Percentiles rank a stretch among this genome's conserved stretches.
Evolutionary conservation across 2,329 filamentous ascomycete genomes (phyloP).

Genomic region (Ophiostoma tasmaniense): DNA sequence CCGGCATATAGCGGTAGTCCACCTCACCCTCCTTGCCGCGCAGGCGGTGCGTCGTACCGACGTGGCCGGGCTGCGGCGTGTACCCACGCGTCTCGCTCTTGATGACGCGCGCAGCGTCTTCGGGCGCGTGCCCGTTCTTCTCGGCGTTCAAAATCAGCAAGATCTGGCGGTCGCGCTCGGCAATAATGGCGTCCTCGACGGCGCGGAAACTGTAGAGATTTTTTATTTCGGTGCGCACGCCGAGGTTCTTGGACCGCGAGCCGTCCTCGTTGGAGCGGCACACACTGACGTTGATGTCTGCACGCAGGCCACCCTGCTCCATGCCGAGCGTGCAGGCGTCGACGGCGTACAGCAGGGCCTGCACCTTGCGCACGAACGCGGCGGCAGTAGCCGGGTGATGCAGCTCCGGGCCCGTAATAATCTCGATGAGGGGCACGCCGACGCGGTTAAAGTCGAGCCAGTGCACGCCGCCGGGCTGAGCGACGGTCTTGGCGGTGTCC

Average conservation of each 20-base stretch:
- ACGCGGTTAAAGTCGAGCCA: constrained; percentile 92
- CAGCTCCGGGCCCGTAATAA: constrained; percentile 85
- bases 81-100: constrained; percentile 83
- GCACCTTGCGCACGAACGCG: constrained; percentile 80
- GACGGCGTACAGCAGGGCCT: constrained; percentile 67
- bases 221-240: constrained; percentile 92
- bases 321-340: constrained; percentile 85
- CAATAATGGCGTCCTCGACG: constrained; percentile 87
- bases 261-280: neutral
- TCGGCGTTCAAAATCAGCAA: constrained; percentile 72
- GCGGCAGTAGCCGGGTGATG: constrained; percentile 82
- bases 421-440: constrained; percentile 83
- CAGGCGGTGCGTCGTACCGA: constrained; percentile 69
- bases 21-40: constrained; percentile 94
- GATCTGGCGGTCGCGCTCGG: constrained; percentile 86
- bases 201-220: constrained; percentile 92
- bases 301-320: constrained; percentile 83
- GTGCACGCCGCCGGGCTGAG: constrained; percentile 62
- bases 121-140: constrained; percentile 46
- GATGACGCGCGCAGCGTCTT: constrained; percentile 39
- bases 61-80: constrained; percentile 56
- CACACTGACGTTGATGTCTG: constrained; percentile 93
- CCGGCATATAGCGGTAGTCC: constrained; percentile 97
- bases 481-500: constrained; percentile 89
- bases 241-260: constrained; percentile 40